phyloP scores from a whole-genome alignment of 371 early-diverging fungal species.

The Saksenaea vasiformis region DNA sequence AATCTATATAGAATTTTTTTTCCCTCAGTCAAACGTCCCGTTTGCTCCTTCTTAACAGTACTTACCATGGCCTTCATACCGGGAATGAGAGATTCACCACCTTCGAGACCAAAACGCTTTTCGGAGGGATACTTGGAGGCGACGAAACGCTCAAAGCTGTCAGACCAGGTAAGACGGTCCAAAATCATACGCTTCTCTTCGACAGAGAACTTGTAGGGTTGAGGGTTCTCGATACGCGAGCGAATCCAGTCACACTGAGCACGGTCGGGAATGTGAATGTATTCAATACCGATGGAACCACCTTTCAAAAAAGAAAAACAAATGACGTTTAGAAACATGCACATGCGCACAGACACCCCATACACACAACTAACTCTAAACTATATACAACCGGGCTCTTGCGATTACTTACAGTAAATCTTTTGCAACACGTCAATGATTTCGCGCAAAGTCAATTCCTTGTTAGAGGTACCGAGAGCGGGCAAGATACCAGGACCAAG shows the following conservation, averaged over 20 bases:
- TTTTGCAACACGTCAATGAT: slow-evolving; percentile 80
- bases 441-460: slow-evolving; percentile 84
- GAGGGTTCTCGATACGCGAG: slow-evolving; percentile 86
- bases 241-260: slow-evolving; percentile 97
- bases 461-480: slow-evolving; percentile 69
- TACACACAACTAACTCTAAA: too few species aligned
- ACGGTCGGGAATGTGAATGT: slow-evolving; percentile 96
- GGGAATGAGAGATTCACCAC: slow-evolving; percentile 95
- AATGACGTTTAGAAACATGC: background rate
- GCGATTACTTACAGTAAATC: slow-evolving; percentile 83
- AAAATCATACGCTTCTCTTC: slow-evolving; percentile 91
- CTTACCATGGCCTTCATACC: slow-evolving; percentile 95
- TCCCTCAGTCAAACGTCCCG: background rate
- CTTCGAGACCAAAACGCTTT: slow-evolving; percentile 98
- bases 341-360: too few species aligned
- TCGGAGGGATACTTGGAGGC: slow-evolving; percentile 95
- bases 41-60: background rate
- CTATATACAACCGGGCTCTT: too few species aligned
- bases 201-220: slow-evolving; percentile 79
- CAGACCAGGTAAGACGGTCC: slow-evolving; percentile 96
- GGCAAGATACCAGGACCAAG: slow-evolving; percentile 96
- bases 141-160: slow-evolving; percentile 94
- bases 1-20: slow-evolving; percentile 72
- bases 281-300: slow-evolving; percentile 94
- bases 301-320: slow-evolving; percentile 40